Base-by-base conservation (phyloP, 345 rosid species). In the Aurinia saxatilis region DNA sequence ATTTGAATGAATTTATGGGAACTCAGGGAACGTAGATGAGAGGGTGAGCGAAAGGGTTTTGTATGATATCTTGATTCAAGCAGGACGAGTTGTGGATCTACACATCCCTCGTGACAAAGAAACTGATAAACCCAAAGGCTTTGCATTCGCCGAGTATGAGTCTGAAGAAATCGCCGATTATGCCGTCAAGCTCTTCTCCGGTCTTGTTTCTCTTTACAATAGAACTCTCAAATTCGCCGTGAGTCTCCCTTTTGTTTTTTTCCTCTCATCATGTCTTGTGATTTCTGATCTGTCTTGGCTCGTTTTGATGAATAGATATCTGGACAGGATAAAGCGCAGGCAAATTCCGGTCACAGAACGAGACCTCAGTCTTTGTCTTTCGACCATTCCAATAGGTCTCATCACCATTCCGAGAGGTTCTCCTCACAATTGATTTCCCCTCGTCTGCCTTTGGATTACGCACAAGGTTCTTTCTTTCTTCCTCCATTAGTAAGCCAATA, bases 131-230 rank as follows among this genome's bases (percentile, higher is more conserved):
- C 92, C 92, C 29, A 87, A 89, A 79, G 96, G 99, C 9, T 90
- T 59, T 57, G 99, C 97, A 0, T 93, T 90, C 60, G 99, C 85
- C 2, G 91, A 87, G 76, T 93, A 81, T 25, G 99, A 93, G 52
- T 10, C 88, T 18, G 87, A 82, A 62, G 91, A 90, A 66, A 75
- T 87, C 70, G 99, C 99, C 0, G 86, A 90, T 14, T 93, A 93
- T 70, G 97, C 99, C 31, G 86, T 90, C 36, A 87, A 77, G 83
- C 95, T 90, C 48, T 93, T 90, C 80, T 76, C 96, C 7, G 97
- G 97, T 65, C 86, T 93, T 16, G 95, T 93, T n/a, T 78, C 86
- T 63, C 84, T 93, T 10, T 77, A 81, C 70, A 87, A 78, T 8
- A 72, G 97, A 42, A 80, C 87, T 16, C 68, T 93, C n/a, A 87